A percentile compares a stretch with the other conserved stretches of the same genome.
Conservation (phyloP, 352 stramenopile species). For the Globisporangium ultimum region DNA sequence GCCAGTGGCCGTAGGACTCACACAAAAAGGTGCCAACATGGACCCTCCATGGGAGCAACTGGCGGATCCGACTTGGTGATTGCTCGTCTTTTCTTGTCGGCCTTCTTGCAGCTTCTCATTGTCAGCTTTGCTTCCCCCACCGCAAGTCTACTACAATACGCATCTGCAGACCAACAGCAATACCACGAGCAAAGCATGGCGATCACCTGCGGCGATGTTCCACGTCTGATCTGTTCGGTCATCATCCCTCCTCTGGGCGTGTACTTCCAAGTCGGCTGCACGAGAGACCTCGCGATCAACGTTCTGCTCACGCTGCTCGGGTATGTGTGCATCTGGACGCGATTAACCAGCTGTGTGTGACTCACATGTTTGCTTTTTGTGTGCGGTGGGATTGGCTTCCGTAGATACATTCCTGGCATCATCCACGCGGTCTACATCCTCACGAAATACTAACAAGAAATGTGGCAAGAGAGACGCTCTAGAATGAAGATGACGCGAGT, state of each 20-base stretch:
- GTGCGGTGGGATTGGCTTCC: not conserved
- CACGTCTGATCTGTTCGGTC: conserved; percentile 58
- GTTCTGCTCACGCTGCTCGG: conserved; percentile 59
- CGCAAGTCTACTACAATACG: too few relatives aligned
- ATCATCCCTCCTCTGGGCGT: conserved; percentile 42
- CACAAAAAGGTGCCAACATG: too few relatives aligned
- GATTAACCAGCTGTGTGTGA: too few relatives aligned
- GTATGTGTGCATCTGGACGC: conserved; percentile 14
- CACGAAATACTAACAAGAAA: conserved; percentile 39
- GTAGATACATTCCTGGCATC: conserved; percentile 61
- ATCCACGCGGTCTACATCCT: conserved; percentile 80
- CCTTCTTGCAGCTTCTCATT: too few relatives aligned
- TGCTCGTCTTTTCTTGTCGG: too few relatives aligned
- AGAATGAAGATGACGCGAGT: too few relatives aligned
- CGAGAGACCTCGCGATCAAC: conserved; percentile 51
- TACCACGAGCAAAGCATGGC: conserved; percentile 22
- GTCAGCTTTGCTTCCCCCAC: too few relatives aligned
- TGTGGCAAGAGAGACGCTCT: too few relatives aligned
- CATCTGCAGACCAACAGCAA: too few relatives aligned
- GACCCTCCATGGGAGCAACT: too few relatives aligned
- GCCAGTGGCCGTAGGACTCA: too few relatives aligned
- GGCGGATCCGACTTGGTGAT: too few relatives aligned
- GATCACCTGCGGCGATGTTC: conserved; percentile 64
- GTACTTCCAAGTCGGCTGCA: conserved; percentile 38
- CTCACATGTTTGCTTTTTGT: not conserved